Evolutionary conservation across 768 basidiomycete genomes (phyloP).

Genomic region (Mycena galericulata): DNA sequence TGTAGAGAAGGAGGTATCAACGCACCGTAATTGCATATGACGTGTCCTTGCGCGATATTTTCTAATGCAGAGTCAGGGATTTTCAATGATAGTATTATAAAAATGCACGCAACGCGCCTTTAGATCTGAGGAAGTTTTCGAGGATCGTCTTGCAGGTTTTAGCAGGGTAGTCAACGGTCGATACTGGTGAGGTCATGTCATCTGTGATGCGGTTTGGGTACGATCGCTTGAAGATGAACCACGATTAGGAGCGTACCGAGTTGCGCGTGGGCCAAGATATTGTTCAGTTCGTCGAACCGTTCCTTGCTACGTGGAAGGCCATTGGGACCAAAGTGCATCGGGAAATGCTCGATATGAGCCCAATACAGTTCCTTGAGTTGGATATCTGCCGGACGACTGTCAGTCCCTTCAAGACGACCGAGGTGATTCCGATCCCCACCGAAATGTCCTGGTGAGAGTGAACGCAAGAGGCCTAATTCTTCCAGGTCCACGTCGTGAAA

Average conservation of each 20-base stretch:
- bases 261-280: slow-evolving; percentile 63
- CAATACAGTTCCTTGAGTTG: slow-evolving; percentile 65
- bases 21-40: slow-evolving; percentile 56
- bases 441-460: slow-evolving; percentile 62
- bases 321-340: slow-evolving; percentile 53
- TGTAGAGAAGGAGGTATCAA: background rate
- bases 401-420: background rate
- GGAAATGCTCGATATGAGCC: slow-evolving; percentile 72
- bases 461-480: slow-evolving; percentile 54
- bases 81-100: background rate
- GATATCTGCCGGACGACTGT: background rate
- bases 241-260: slow-evolving; percentile 53
- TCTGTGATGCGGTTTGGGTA: slow-evolving; percentile 48
- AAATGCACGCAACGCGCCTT: slow-evolving; percentile 44
- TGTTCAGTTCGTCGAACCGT: slow-evolving; percentile 58
- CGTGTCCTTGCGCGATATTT: slow-evolving; percentile 52
- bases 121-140: slow-evolving; percentile 54
- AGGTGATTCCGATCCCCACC: slow-evolving; percentile 48
- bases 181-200: slow-evolving; percentile 66
- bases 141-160: slow-evolving; percentile 60
- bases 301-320: slow-evolving; percentile 41
- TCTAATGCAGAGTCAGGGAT: slow-evolving; percentile 34
- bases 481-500: slow-evolving; percentile 56
- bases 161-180: slow-evolving; percentile 67
- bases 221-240: background rate